A percentile compares a stretch with the other conserved stretches of the same genome.
These are phyloP conservation scores for Fragilariopsis cylindrus DNA, from an alignment of 108 stramenopile genomes.

Conservation along the genomic window DNA sequence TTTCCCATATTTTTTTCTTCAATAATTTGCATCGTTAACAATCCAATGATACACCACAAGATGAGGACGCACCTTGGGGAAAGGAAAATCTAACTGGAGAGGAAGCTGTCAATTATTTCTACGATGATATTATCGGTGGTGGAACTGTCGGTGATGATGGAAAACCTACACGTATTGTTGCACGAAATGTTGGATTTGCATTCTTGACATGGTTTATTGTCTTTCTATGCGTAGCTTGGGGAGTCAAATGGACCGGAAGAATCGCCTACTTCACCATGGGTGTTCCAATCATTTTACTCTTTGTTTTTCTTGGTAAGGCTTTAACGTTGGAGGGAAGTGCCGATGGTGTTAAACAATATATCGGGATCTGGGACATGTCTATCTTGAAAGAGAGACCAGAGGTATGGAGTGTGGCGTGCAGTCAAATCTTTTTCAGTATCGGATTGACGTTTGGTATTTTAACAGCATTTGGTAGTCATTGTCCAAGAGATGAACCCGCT, in stretches of 20 bases:
- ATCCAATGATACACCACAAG: background rate
- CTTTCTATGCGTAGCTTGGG: constrained; percentile 54
- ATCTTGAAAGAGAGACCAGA: constrained; percentile 45
- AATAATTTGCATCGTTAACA: too few relatives aligned
- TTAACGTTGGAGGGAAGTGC: constrained; percentile 40
- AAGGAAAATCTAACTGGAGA: constrained; percentile 36
- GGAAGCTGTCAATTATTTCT: constrained; percentile 41
- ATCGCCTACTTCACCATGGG: constrained; percentile 64
- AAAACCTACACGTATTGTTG: constrained; percentile 52
- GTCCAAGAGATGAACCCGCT: constrained; percentile 52
- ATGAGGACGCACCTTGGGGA: constrained; percentile 36
- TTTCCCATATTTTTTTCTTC: too few relatives aligned
- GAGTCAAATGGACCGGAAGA: constrained; percentile 56
- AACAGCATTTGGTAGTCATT: constrained; percentile 65
- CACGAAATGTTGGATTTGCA: constrained; percentile 49
- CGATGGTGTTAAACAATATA: constrained; percentile 57
- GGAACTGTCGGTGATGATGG: constrained; percentile 40
- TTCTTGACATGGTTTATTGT: constrained; percentile 42
- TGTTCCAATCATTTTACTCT: constrained; percentile 51
- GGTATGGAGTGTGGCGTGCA: constrained; percentile 62
- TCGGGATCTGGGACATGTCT: constrained; percentile 52
- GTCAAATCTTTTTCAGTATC: constrained; percentile 68
- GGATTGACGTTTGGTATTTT: constrained; percentile 61
- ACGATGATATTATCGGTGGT: constrained; percentile 47
- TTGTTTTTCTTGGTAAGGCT: constrained; percentile 55